phyloP scores from a whole-genome alignment of 1,139 yeast genomes.

The Zygosaccharomyces pseudobailii region DNA sequence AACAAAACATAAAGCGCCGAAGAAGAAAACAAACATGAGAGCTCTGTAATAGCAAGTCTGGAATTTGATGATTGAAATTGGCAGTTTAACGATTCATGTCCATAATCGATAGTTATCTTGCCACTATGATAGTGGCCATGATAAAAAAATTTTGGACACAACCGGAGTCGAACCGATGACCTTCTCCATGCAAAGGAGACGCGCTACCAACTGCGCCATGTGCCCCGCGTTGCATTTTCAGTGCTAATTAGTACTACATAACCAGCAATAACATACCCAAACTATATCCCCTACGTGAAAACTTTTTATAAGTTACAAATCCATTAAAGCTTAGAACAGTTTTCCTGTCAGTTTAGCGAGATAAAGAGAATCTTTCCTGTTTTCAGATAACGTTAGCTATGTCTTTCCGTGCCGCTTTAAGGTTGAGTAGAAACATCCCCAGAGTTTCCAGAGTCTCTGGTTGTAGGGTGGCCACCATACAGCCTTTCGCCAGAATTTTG shows the following conservation, averaged over 20 bases:
- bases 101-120: too few species aligned
- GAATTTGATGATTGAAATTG: too few species aligned
- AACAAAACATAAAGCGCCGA: too few species aligned
- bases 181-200: constrained; percentile 36
- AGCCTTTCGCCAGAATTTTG: constrained; percentile 3
- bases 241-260: too few species aligned
- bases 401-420: constrained; percentile 11
- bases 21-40: too few species aligned
- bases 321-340: not conserved
- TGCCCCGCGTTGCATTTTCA: constrained; percentile 19
- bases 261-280: too few species aligned
- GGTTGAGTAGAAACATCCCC: constrained; percentile 5
- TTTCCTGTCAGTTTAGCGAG: too few species aligned
- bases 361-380: not conserved
- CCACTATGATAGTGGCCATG: too few species aligned
- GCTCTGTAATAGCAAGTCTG: too few species aligned
- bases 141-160: constrained; percentile 21
- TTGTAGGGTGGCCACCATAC: constrained; percentile 4
- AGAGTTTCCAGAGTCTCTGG: constrained; percentile 7
- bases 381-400: not conserved
- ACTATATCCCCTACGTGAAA: not conserved
- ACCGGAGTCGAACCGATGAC: constrained; percentile 36
- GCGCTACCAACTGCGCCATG: constrained; percentile 38
- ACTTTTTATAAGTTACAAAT: not conserved
- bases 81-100: too few species aligned